Evolutionary conservation across 306 rosid genomes (phyloP), one percentile per base, ranked within the genome.

Genomic region (Cicer arietinum): DNA sequence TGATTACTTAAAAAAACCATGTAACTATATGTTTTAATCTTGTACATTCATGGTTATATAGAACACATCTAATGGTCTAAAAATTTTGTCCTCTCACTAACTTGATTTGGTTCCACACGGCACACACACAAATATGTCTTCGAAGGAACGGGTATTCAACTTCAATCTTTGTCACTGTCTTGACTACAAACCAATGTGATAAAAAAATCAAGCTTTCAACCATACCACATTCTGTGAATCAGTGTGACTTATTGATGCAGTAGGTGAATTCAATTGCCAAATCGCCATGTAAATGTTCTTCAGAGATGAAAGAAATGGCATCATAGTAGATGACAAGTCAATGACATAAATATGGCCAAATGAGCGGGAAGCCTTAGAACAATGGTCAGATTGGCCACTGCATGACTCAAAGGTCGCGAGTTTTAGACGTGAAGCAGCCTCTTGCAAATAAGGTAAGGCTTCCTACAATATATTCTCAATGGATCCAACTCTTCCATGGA

Each of bases 171-270:
- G 42, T 37, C 40, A 17, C 41, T 17, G 47, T 48, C 39, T 60
- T 16, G n/a, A 74, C 37, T 74, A 46, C 12, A 35, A 61, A 70
- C 14, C 11, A 56, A 73, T 45, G 44, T 59, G 62, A 37, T 35
- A 51, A 4, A 42, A 41, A 9, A 47, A 48, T 17, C 46, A 22
- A 57, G 46, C 30, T 59, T 44, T 10, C 13, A 42, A n/a, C 43
- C 12, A 35, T 44, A 46, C 47, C 42, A 30, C 47, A 57, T 11
- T 13, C 61, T 7, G 10, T 57, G 30, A 12, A 60, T 30, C 46
- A 8, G 17, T 61, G 62, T 61, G 20, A 47, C 47, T 74, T 37
- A 5, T 12, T 35, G 17, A 62, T 5, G 42, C 16, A 8, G 40
- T 30, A 67, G 43, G 58, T 47, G 22, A 47, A 67, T 42, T 53